Evolutionary conservation across 2,329 filamentous ascomycete genomes (phyloP).

Genomic region (Teratosphaeriaceae sp.): DNA sequence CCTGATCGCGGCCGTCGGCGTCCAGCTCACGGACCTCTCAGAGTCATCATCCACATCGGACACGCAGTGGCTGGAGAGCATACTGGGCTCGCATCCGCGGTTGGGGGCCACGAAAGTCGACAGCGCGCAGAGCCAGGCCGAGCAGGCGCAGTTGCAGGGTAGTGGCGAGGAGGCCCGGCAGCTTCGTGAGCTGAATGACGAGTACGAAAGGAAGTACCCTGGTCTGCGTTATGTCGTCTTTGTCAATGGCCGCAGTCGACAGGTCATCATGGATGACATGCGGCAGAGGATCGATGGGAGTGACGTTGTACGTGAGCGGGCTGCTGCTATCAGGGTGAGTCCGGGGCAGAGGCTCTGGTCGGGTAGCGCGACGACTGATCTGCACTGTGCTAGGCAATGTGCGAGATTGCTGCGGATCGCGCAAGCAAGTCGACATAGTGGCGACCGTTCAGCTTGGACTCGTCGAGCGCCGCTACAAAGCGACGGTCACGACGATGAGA

Average conservation of each 20-base stretch:
- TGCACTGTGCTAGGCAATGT: slow-evolving; percentile 79
- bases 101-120: slow-evolving; percentile 75
- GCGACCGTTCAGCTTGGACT: too few relatives aligned
- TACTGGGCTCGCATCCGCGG: slow-evolving; percentile 75
- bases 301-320: slow-evolving; percentile 60
- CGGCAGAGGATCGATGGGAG: slow-evolving; percentile 61
- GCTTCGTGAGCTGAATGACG: slow-evolving; percentile 59
- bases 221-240: slow-evolving; percentile 87
- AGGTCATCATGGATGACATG: slow-evolving; percentile 79
- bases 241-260: slow-evolving; percentile 71
- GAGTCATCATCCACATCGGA: slow-evolving; percentile 46
- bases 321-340: slow-evolving; percentile 66
- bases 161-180: slow-evolving; percentile 47
- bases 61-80: slow-evolving; percentile 56
- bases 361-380: slow-evolving; percentile 12
- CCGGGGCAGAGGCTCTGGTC: not conserved
- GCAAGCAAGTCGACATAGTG: slow-evolving; percentile 55
- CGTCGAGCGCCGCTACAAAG: too few relatives aligned
- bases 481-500: too few relatives aligned
- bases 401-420: slow-evolving; percentile 78
- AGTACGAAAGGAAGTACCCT: slow-evolving; percentile 76
- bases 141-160: slow-evolving; percentile 68
- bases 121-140: slow-evolving; percentile 71
- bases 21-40: slow-evolving; percentile 55
- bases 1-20: slow-evolving; percentile 61